phyloP scores from a whole-genome alignment of 2,329 filamentous ascomycete species.

The Trichoderma arundinaceum region DNA sequence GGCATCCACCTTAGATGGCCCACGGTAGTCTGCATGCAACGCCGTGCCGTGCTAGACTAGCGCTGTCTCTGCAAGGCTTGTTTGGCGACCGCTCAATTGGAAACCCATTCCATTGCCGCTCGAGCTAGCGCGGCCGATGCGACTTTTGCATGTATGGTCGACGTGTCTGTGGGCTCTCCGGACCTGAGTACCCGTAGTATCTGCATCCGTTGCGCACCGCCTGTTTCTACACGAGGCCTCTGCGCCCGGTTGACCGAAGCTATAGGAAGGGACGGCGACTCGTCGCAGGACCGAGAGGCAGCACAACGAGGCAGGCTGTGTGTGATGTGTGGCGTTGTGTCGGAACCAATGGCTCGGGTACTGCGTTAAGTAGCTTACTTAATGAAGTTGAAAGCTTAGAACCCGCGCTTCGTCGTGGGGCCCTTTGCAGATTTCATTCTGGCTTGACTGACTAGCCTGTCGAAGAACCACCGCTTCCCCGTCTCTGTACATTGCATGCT shows the following conservation, averaged over 20 bases:
- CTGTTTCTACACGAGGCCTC: slow-evolving; percentile 18
- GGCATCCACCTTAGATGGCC: slow-evolving; percentile 29
- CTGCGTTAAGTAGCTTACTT: slow-evolving; percentile 11
- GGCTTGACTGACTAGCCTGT: background rate
- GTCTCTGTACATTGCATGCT: slow-evolving; percentile 6
- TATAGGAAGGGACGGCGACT: background rate
- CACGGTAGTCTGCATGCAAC: slow-evolving; percentile 32
- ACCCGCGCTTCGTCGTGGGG: slow-evolving; percentile 4
- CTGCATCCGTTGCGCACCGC: slow-evolving; percentile 27
- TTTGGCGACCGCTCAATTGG: slow-evolving; percentile 34
- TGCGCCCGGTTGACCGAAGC: background rate
- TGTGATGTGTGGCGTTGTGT: slow-evolving; percentile 6
- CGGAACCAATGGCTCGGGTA: slow-evolving; percentile 15
- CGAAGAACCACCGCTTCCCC: background rate
- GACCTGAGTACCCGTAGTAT: slow-evolving; percentile 17
- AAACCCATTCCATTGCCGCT: slow-evolving; percentile 34
- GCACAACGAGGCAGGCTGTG: background rate
- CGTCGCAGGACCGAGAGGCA: background rate
- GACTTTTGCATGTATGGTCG: slow-evolving; percentile 31
- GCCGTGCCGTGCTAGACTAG: slow-evolving; percentile 29
- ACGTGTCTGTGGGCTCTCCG: slow-evolving; percentile 32
- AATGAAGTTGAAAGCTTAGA: background rate
- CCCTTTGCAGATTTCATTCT: background rate
- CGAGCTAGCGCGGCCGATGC: slow-evolving; percentile 30
- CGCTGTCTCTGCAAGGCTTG: slow-evolving; percentile 20